These are phyloP conservation scores for Capsella bursapastoris DNA, from an alignment of 345 rosid genomes.

Conservation along the genomic window DNA sequence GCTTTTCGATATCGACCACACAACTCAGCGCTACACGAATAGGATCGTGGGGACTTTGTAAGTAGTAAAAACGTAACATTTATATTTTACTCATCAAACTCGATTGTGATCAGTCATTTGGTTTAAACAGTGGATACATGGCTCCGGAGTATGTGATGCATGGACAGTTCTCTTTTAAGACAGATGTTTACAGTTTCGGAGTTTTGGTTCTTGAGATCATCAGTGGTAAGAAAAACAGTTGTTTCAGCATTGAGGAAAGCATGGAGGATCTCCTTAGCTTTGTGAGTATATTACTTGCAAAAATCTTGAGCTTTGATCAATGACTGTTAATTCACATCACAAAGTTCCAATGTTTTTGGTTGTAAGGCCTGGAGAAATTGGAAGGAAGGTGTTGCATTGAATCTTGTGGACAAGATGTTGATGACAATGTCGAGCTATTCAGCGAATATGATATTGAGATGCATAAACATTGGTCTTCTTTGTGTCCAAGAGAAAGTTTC, in stretches of 20 bases:
- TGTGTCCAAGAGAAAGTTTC: constrained; percentile 63
- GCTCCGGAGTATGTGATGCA: constrained; percentile 60
- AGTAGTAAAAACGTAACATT: constrained; percentile 11
- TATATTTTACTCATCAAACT: not conserved
- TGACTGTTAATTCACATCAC: not conserved
- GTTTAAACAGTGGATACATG: constrained; percentile 58
- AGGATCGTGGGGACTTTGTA: constrained; percentile 59
- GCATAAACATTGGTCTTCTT: constrained; percentile 69
- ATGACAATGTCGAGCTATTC: constrained; percentile 41
- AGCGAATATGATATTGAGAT: constrained; percentile 49
- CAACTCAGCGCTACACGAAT: constrained; percentile 46
- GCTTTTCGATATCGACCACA: constrained; percentile 46
- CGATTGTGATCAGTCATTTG: not conserved
- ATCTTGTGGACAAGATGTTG: constrained; percentile 48
- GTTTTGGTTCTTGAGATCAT: constrained; percentile 63
- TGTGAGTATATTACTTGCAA: constrained; percentile 42
- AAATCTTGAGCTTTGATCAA: not conserved
- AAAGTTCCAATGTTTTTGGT: constrained; percentile 26
- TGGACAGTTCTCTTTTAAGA: constrained; percentile 57
- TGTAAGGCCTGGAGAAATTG: constrained; percentile 63
- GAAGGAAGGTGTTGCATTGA: constrained; percentile 50
- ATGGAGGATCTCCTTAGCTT: constrained; percentile 49
- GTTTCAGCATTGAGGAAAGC: constrained; percentile 31
- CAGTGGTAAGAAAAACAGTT: constrained; percentile 49
- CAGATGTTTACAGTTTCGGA: constrained; percentile 67